Evolutionary conservation across 1,284 basidiomycete genomes (phyloP).

Genomic region (Dichomitus squalens): DNA sequence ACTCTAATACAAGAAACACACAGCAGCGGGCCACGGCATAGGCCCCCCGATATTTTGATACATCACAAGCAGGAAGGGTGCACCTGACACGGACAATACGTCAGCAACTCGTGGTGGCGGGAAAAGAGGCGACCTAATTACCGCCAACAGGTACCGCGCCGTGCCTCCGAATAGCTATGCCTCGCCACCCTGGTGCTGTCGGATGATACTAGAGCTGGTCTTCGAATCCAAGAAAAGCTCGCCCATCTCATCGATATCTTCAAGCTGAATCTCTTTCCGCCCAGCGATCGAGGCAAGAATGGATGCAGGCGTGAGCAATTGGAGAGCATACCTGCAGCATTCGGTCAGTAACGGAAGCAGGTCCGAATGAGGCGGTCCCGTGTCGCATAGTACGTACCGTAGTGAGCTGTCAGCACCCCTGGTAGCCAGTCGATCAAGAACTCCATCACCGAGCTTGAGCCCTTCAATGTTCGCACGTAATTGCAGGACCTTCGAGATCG

Average conservation of each 20-base stretch:
- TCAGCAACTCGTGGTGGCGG: neutral
- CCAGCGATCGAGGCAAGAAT: slow-evolving; percentile 83
- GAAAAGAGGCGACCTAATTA: slow-evolving; percentile 4
- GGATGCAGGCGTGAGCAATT: slow-evolving; percentile 90
- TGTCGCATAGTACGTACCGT: slow-evolving; percentile 63
- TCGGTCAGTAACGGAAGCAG: neutral
- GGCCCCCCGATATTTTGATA: slow-evolving; percentile 15
- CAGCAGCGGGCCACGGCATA: slow-evolving; percentile 6
- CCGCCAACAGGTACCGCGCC: slow-evolving; percentile 12
- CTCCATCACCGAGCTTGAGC: slow-evolving; percentile 75
- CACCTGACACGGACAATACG: slow-evolving; percentile 10
- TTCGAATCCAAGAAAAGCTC: slow-evolving; percentile 96
- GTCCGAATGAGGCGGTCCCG: slow-evolving; percentile 1
- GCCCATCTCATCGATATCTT: slow-evolving; percentile 91
- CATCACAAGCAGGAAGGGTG: neutral
- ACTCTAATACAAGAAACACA: slow-evolving; percentile 17
- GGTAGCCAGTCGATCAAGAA: slow-evolving; percentile 80
- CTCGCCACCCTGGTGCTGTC: slow-evolving; percentile 16
- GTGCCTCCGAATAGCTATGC: slow-evolving; percentile 12
- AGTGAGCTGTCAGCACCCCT: slow-evolving; percentile 87
- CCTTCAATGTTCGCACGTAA: slow-evolving; percentile 88
- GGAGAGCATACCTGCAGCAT: slow-evolving; percentile 78
- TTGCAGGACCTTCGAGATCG: slow-evolving; percentile 88
- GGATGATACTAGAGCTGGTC: slow-evolving; percentile 66
- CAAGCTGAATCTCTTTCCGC: slow-evolving; percentile 77